Conservation (phyloP, 352 stramenopile genomes). For the Globisporangium cylindrosporum region DNA sequence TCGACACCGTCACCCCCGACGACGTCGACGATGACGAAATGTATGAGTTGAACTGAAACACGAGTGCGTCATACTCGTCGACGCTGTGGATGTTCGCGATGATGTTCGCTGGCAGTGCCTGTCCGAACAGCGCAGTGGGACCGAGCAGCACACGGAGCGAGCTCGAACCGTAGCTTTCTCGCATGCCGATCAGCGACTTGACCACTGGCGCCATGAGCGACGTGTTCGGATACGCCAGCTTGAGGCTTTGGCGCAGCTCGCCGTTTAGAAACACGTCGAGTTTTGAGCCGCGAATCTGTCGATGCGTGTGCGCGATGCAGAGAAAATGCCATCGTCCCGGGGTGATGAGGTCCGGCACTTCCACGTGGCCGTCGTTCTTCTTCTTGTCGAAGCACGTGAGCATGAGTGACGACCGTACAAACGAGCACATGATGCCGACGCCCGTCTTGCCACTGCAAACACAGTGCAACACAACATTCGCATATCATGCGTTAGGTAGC, state of each 20-base stretch:
- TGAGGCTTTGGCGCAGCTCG: slow-evolving; percentile 68
- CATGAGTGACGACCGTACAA: slow-evolving; percentile 71
- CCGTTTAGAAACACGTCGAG: slow-evolving; percentile 79
- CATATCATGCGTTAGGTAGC: neutral
- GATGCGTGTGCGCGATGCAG: slow-evolving; percentile 82
- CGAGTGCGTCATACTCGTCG: slow-evolving; percentile 69
- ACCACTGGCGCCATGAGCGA: slow-evolving; percentile 72
- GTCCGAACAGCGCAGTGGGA: slow-evolving; percentile 57
- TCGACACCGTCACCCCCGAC: slow-evolving; percentile 25
- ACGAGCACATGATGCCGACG: slow-evolving; percentile 76
- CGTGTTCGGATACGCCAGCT: slow-evolving; percentile 77
- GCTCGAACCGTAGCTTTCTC: slow-evolving; percentile 61
- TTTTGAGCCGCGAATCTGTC: slow-evolving; percentile 80
- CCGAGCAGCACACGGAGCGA: slow-evolving; percentile 62
- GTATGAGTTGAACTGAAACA: slow-evolving; percentile 79
- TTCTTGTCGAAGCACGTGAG: slow-evolving; percentile 84
- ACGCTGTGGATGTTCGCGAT: slow-evolving; percentile 67
- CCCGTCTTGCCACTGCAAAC: slow-evolving; percentile 54
- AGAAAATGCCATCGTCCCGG: slow-evolving; percentile 76
- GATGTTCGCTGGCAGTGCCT: slow-evolving; percentile 53
- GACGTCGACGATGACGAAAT: slow-evolving; percentile 68
- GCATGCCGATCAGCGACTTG: slow-evolving; percentile 77
- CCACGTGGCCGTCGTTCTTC: slow-evolving; percentile 81
- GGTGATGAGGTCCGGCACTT: slow-evolving; percentile 68
- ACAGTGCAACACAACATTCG: slow-evolving; percentile 2